Conservation (phyloP, 192 early-diverging fungal species). For the Spizellomyces punctatus region DNA sequence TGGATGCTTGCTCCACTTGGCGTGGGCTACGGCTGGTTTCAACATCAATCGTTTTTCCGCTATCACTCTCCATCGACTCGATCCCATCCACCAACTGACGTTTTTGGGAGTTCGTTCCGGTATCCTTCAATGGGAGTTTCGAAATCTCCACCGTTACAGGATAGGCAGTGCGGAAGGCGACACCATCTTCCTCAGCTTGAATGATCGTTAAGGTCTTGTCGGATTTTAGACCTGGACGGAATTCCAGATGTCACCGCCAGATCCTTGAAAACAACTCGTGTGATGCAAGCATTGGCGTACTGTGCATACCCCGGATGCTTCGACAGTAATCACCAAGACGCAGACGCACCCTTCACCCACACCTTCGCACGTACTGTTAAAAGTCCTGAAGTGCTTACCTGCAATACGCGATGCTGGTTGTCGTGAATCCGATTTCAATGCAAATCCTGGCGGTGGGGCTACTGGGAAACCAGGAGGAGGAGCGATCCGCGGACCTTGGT, state of each 20-base stretch:
- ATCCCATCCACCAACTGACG: neutral
- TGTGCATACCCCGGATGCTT: too few species aligned
- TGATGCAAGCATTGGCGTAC: neutral
- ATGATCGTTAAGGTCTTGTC: constrained; percentile 1
- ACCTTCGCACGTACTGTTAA: neutral
- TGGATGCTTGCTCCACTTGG: neutral
- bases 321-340: neutral
- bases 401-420: neutral
- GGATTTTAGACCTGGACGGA: neutral
- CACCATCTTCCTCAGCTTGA: constrained; percentile 22
- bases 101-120: too few species aligned
- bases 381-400: constrained; percentile 8
- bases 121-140: neutral
- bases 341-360: neutral
- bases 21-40: neutral
- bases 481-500: too few species aligned
- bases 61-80: neutral
- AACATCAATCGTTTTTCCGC: neutral
- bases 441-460: constrained; percentile 23
- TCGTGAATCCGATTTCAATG: neutral
- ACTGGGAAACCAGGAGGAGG: constrained; percentile 15
- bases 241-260: neutral
- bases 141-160: constrained; percentile 1
- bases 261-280: neutral
- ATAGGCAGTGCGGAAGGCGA: constrained; percentile 11